Conservation (phyloP, 1,284 basidiomycete species). For the Puccinia coronata region DNA sequence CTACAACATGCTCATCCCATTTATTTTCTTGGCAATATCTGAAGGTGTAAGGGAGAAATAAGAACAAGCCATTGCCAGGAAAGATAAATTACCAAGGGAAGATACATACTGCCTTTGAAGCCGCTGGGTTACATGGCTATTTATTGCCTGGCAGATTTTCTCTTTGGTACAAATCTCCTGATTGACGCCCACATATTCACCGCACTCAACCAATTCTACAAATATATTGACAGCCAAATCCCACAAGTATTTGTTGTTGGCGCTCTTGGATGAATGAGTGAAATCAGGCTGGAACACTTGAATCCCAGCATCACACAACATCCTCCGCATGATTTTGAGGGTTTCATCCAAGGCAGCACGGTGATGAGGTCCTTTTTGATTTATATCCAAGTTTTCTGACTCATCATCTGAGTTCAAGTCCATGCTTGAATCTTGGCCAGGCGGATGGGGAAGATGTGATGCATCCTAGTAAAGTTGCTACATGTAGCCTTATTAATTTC, state of each 20-base stretch:
- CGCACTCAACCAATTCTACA: neutral
- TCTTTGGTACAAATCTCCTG: neutral
- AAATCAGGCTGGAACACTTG: conserved; percentile 23
- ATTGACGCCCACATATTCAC: no score
- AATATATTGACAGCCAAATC: neutral
- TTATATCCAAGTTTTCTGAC: neutral
- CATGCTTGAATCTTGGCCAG: neutral
- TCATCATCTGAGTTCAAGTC: conserved; percentile 18
- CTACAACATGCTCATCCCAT: conserved; percentile 14
- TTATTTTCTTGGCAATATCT: conserved; percentile 22
- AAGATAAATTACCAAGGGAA: no score
- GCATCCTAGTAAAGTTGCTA: conserved; percentile 18
- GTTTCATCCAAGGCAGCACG: conserved; percentile 6
- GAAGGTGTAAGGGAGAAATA: neutral
- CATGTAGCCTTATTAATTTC: conserved; percentile 18
- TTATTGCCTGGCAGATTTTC: conserved; percentile 12
- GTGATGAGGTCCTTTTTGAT: conserved; percentile 34
- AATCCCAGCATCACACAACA: conserved; percentile 21
- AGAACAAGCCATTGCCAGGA: no score
- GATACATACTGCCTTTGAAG: conserved; percentile 17
- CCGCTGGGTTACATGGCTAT: conserved; percentile 9
- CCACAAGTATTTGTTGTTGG: conserved; percentile 10
- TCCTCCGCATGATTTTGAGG: conserved; percentile 27
- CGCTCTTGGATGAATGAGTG: neutral
- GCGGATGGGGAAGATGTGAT: neutral